Conservation (phyloP, 345 rosid genomes). For the Heritiera littoralis region DNA sequence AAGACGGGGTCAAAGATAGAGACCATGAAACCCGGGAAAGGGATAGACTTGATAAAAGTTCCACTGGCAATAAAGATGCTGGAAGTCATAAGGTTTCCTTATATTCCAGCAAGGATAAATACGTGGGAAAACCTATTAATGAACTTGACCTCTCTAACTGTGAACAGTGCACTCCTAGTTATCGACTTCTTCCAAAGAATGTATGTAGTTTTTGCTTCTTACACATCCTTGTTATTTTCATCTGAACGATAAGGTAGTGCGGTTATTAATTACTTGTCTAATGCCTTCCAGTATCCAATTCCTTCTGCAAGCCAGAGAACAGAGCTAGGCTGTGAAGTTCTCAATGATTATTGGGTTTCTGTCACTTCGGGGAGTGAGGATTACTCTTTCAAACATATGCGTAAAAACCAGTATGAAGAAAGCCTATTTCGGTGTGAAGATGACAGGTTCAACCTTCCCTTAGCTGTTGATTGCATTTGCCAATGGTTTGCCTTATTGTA, state of each 20-base stretch:
- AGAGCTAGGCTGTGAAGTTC: conserved; percentile 72
- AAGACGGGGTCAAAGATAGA: conserved; percentile 64
- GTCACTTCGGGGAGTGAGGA: conserved; percentile 99
- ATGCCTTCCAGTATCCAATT: conserved; percentile 70
- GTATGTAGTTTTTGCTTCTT: conserved; percentile 38
- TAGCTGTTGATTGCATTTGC: not conserved
- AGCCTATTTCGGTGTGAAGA: conserved; percentile 92
- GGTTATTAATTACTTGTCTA: conserved; percentile 28
- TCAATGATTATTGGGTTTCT: conserved; percentile 95
- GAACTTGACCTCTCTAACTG: conserved; percentile 96
- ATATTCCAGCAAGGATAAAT: conserved; percentile 72
- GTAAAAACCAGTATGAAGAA: conserved; percentile 96
- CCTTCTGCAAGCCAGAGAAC: conserved; percentile 82
- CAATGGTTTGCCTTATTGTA: not conserved
- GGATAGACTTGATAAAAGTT: conserved; percentile 70
- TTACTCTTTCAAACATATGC: conserved; percentile 97
- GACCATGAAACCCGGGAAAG: conserved; percentile 64
- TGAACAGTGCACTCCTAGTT: conserved; percentile 97
- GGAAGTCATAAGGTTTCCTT: conserved; percentile 55
- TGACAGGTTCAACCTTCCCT: conserved; percentile 66
- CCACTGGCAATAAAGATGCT: conserved; percentile 49
- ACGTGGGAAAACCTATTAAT: conserved; percentile 78
- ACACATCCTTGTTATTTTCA: not conserved
- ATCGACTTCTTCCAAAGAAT: conserved; percentile 86
- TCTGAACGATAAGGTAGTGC: conserved; percentile 10